Percentiles rank a stretch among this genome's conserved stretches.
Conservation (phyloP, 2,329 filamentous ascomycete species). For the Biscogniauxia marginata region DNA sequence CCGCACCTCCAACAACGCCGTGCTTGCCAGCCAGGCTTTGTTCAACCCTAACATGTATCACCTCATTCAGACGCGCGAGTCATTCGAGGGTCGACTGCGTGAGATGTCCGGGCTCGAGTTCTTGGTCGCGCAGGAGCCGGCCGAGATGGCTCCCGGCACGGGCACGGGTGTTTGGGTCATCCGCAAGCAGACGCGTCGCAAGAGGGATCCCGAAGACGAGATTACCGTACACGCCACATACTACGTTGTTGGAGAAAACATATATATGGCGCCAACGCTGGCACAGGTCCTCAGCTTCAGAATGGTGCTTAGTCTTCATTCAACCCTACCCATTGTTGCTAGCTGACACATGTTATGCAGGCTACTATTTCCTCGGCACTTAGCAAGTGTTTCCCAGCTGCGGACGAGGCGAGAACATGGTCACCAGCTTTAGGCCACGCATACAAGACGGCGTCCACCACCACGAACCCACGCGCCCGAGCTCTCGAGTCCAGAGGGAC, state of each 20-base stretch:
- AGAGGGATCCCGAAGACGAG: conserved; percentile 57
- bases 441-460: conserved; percentile 42
- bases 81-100: conserved; percentile 60
- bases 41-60: conserved; percentile 59
- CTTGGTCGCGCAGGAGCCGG: conserved; percentile 63
- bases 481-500: conserved; percentile 43
- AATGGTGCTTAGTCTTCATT: conserved; percentile 46
- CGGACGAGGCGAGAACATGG: conserved; percentile 53
- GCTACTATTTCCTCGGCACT: conserved; percentile 56
- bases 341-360: conserved; percentile 29
- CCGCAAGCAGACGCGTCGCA: conserved; percentile 63
- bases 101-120: conserved; percentile 68
- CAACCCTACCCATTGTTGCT: conserved; percentile 7
- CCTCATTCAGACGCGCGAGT: conserved; percentile 58
- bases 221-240: conserved; percentile 60
- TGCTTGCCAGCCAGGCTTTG: conserved; percentile 60
- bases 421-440: conserved; percentile 52
- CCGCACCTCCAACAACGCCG: conserved; percentile 64
- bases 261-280: conserved; percentile 64
- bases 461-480: conserved; percentile 27
- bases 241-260: conserved; percentile 64
- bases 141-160: conserved; percentile 59
- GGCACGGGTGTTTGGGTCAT: conserved; percentile 69
- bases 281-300: conserved; percentile 58
- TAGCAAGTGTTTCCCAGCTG: conserved; percentile 50